A percentile compares a stretch with the other conserved stretches of the same genome.
phyloP scores from a whole-genome alignment of 169 alveolate genomes.

The Plasmodium inui region DNA sequence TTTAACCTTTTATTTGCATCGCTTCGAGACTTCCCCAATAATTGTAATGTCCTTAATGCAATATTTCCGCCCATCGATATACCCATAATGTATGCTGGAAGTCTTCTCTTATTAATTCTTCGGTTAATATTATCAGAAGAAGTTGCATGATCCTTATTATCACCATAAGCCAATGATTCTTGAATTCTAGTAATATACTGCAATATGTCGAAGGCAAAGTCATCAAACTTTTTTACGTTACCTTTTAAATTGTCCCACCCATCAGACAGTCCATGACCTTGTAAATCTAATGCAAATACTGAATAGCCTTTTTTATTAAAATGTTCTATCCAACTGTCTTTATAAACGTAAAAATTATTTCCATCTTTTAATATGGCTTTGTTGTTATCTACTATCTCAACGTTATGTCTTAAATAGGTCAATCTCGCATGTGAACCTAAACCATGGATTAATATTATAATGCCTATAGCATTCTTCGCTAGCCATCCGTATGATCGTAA shows the following conservation, averaged over 20 bases:
- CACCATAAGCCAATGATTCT: not conserved
- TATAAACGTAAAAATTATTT: not conserved
- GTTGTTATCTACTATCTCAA: not conserved
- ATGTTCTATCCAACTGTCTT: not conserved
- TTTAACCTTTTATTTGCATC: not conserved
- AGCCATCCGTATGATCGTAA: not conserved
- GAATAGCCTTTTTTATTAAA: not conserved
- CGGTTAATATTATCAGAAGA: not conserved
- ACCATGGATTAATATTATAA: not conserved
- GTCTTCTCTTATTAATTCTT: not conserved
- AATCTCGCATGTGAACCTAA: not conserved
- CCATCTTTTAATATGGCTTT: constrained; percentile 5
- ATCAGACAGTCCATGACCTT: not conserved
- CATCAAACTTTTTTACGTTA: not conserved
- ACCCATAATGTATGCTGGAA: not conserved
- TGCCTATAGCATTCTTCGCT: not conserved
- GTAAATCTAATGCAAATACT: not conserved
- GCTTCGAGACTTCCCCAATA: not conserved
- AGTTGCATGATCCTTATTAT: not conserved
- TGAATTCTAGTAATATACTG: not conserved
- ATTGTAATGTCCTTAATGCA: not conserved
- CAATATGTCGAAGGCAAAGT: not conserved
- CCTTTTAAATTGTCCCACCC: not conserved
- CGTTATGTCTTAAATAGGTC: not conserved
- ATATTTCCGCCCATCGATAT: not conserved